Evolutionary conservation across 306 rosid species (phyloP).

Genomic region (Rosa multiflora): DNA sequence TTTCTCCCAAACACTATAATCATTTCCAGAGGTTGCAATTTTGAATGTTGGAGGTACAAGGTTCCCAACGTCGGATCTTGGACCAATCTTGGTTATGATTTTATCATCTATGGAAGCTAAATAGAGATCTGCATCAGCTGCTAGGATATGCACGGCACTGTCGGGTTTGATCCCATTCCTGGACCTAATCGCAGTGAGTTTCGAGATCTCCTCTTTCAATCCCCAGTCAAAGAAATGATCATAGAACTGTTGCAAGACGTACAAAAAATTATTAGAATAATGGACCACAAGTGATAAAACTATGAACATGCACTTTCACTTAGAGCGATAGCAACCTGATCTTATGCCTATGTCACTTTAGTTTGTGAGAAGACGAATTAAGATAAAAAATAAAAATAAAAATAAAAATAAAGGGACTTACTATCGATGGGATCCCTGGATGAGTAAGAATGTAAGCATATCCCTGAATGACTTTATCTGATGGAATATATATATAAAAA

Average conservation of each 20-base stretch:
- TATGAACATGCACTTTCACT: neutral
- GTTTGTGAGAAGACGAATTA: neutral
- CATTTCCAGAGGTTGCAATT: conserved; percentile 54
- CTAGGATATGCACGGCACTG: conserved; percentile 48
- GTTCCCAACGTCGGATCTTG: conserved; percentile 49
- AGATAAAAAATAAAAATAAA: neutral
- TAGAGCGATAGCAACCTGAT: neutral
- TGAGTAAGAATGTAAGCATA: conserved; percentile 79
- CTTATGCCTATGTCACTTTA: no score
- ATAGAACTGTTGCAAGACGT: conserved; percentile 46
- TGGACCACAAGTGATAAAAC: neutral
- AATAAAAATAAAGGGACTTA: conserved; percentile 29
- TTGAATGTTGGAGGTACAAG: conserved; percentile 49
- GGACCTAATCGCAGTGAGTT: conserved; percentile 40
- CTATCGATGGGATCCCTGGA: conserved; percentile 60
- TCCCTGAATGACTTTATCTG: conserved; percentile 65
- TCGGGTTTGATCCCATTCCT: conserved; percentile 45
- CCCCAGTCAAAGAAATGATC: conserved; percentile 73
- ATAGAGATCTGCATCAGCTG: conserved; percentile 53
- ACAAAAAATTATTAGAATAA: neutral
- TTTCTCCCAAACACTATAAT: conserved; percentile 65
- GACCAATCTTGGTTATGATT: conserved; percentile 68
- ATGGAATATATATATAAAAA: conserved; percentile 34
- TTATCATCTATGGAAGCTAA: conserved; percentile 51
- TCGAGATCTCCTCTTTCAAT: conserved; percentile 47